Evolutionary conservation across 345 rosid species (phyloP), one percentile per base, ranked within the genome.

Genomic region (Schrenkiella parvula): DNA sequence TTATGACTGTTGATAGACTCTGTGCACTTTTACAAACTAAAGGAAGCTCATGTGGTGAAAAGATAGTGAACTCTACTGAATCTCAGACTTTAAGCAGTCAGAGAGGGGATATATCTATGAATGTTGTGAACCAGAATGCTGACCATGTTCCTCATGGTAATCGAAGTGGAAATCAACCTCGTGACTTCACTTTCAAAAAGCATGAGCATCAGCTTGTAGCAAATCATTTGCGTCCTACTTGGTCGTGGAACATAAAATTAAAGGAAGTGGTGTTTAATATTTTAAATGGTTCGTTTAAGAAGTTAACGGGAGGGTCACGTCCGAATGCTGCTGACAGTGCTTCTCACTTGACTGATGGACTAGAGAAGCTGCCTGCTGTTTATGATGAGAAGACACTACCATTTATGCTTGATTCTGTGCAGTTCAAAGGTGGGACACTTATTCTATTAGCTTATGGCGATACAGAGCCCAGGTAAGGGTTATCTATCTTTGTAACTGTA

Each of bases 391-490:
- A 81, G 82, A 77, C 77, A 83, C 85, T 91, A 78, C 98, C 96
- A 8, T 80, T 93, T 77, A 86, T 82, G 64, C 82, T 93, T 66
- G 98, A 93, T 84, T 88, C 97, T 53, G 92, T 93, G 68, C 91
- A 86, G 73, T 93, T 93, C 81, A 93, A 85, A 76, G 82, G 84
- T 35, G 98, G 97, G 78, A 88, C 87, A 19, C 81, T 91, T 50
- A 83, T 84, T 86, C 86, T 93, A 73, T 84, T 93, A 72, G 93
- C 89, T 31, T 91, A 86, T 51, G 98, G 98, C 59, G 98, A 93
- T 80, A 82, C 73, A 47, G 98, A 91, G 80, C 92, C 97, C 50
- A 85, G 97, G 98, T 90, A 57, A 82, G 82, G 67, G 46, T 59
- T 73, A 66, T 66, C 62, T 51, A 57, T 48, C 66, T 25, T 10